Evolutionary conservation across 2,329 filamentous ascomycete species (phyloP).

Genomic region (Pleoardoris graminearum): DNA sequence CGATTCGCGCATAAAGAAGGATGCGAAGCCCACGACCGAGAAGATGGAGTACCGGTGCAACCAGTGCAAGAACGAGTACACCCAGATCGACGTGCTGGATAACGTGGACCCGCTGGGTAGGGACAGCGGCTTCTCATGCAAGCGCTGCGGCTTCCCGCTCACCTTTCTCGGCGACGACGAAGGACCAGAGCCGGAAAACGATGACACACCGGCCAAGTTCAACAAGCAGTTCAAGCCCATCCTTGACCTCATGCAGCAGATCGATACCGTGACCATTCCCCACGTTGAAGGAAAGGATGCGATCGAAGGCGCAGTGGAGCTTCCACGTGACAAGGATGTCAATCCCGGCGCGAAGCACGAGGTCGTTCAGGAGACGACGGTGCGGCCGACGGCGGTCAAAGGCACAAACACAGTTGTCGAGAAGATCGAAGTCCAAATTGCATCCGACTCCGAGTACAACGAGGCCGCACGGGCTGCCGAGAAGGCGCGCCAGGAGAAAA

Average conservation of each 20-base stretch:
- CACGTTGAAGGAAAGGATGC: conserved; percentile 73
- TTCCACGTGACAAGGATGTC: conserved; percentile 66
- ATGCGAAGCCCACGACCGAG: conserved; percentile 75
- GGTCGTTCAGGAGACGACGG: conserved; percentile 58
- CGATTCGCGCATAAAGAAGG: conserved; percentile 84
- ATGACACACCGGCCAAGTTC: conserved; percentile 54
- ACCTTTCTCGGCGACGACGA: conserved; percentile 32
- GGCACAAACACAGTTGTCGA: conserved; percentile 68
- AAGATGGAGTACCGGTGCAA: conserved; percentile 90
- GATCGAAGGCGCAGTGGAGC: conserved; percentile 63
- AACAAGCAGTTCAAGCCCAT: conserved; percentile 82
- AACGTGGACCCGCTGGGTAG: conserved; percentile 60
- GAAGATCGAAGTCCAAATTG: conserved; percentile 71
- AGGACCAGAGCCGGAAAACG: conserved; percentile 33
- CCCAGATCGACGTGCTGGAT: conserved; percentile 85
- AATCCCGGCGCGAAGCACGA: conserved; percentile 66
- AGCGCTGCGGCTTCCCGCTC: conserved; percentile 71
- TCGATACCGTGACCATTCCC: conserved; percentile 74
- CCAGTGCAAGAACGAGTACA: conserved; percentile 83
- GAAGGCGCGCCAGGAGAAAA: conserved; percentile 65
- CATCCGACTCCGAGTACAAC: conserved; percentile 65
- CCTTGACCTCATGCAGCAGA: conserved; percentile 73
- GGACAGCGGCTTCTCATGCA: conserved; percentile 74
- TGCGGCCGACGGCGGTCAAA: conserved; percentile 69
- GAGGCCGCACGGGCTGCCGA: conserved; percentile 70